phyloP scores from a whole-genome alignment of 2,329 filamentous ascomycete genomes.

The Sarocladium oryzae region DNA sequence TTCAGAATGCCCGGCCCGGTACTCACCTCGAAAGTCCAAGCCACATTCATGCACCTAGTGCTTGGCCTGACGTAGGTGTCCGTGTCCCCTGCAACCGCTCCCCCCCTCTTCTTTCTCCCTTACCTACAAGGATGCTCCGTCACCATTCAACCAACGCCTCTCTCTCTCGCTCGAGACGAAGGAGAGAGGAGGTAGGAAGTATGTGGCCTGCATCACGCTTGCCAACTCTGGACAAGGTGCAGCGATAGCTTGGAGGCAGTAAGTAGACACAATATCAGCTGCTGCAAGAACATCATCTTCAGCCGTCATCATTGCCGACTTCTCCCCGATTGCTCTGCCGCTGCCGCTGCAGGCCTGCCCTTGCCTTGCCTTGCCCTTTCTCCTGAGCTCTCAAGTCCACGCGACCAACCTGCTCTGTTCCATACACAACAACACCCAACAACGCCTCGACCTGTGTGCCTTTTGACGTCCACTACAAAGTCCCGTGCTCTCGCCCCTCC shows the following conservation, averaged over 20 bases:
- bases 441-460: background rate
- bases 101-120: background rate
- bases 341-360: no score
- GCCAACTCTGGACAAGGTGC: background rate
- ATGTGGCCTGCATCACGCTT: conserved; percentile 1
- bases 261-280: background rate
- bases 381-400: background rate
- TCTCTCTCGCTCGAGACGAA: background rate
- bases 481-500: background rate
- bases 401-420: conserved; percentile 2
- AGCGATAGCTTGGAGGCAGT: background rate
- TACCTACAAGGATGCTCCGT: no score
- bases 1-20: conserved; percentile 2
- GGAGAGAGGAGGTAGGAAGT: no score
- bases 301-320: background rate
- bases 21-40: background rate
- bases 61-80: conserved; percentile 2
- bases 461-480: conserved; percentile 2
- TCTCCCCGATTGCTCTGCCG: no score
- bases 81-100: background rate
- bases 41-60: background rate
- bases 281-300: background rate
- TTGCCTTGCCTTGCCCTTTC: background rate
- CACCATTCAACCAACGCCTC: no score
- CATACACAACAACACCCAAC: no score